Evolutionary conservation across 2,329 filamentous ascomycete species (phyloP).

Genomic region (Fusarium tuaranense): DNA sequence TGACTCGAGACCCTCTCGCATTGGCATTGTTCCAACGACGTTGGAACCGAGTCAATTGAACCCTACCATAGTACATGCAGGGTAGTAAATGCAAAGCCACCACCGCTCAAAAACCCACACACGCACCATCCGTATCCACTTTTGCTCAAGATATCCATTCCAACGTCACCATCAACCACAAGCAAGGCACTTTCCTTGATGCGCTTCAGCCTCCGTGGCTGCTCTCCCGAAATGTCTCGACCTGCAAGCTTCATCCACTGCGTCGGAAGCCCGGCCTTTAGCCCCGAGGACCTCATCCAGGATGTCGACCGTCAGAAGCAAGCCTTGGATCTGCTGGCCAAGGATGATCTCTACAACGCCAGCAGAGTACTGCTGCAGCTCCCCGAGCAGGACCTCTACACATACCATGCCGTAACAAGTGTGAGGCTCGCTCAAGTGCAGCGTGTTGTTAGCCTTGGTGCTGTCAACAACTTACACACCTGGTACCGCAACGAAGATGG

Average conservation of each 20-base stretch:
- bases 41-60: background rate
- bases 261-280: conserved; percentile 58
- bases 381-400: conserved; percentile 58
- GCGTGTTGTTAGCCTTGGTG: conserved; percentile 57
- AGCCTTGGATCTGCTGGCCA: conserved; percentile 52
- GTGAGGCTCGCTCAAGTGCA: conserved; percentile 63
- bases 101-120: conserved; percentile 7
- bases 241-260: conserved; percentile 52
- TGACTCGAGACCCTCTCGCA: background rate
- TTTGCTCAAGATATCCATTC: conserved; percentile 19
- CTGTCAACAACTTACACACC: conserved; percentile 58
- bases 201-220: background rate
- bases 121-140: conserved; percentile 27
- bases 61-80: conserved; percentile 4
- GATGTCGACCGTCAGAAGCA: conserved; percentile 54
- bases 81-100: conserved; percentile 10
- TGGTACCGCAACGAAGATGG: conserved; percentile 60
- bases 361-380: conserved; percentile 58
- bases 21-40: background rate
- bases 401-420: conserved; percentile 64
- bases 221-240: conserved; percentile 42
- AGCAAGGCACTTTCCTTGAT: conserved; percentile 12
- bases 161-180: conserved; percentile 30
- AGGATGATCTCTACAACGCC: conserved; percentile 59
- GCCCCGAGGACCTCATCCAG: conserved; percentile 54